Evolutionary conservation across 139 green algal genomes (phyloP).

Genomic region (Tetradesmus lagerheimii): DNA sequence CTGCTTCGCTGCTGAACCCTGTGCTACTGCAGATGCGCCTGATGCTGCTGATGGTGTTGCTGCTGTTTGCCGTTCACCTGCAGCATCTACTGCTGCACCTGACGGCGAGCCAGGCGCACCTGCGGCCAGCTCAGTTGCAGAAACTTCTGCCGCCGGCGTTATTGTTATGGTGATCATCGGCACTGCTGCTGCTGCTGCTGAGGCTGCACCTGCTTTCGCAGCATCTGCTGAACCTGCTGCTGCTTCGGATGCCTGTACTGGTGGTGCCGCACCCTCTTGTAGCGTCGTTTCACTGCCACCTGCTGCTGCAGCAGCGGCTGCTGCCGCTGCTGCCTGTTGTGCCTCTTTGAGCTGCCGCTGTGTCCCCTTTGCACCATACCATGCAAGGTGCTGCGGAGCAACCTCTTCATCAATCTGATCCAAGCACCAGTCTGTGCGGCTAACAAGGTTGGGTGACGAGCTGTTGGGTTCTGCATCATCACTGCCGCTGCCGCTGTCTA

Average conservation of each 20-base stretch:
- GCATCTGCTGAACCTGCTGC: background rate
- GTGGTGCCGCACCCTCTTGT: no score
- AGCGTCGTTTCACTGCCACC: background rate
- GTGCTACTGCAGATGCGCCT: background rate
- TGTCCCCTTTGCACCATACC: background rate
- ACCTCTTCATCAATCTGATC: constrained; percentile 21
- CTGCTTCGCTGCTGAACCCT: background rate
- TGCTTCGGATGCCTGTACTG: background rate
- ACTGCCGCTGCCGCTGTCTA: constrained; percentile 11
- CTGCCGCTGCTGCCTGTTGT: constrained; percentile 1
- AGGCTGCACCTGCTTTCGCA: background rate
- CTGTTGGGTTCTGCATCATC: background rate
- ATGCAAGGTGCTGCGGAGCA: background rate
- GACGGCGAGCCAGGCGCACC: no score
- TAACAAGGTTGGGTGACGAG: background rate
- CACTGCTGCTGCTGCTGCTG: constrained; percentile 28
- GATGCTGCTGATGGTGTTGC: background rate
- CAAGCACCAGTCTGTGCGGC: background rate
- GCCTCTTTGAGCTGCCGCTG: background rate
- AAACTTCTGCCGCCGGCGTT: background rate
- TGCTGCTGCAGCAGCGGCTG: constrained; percentile 9
- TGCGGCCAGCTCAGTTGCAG: background rate
- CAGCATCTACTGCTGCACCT: background rate
- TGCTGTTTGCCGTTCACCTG: background rate
- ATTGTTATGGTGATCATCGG: background rate